phyloP scores from a whole-genome alignment of 805 yeast genomes.

The Candida ipomoeae region DNA sequence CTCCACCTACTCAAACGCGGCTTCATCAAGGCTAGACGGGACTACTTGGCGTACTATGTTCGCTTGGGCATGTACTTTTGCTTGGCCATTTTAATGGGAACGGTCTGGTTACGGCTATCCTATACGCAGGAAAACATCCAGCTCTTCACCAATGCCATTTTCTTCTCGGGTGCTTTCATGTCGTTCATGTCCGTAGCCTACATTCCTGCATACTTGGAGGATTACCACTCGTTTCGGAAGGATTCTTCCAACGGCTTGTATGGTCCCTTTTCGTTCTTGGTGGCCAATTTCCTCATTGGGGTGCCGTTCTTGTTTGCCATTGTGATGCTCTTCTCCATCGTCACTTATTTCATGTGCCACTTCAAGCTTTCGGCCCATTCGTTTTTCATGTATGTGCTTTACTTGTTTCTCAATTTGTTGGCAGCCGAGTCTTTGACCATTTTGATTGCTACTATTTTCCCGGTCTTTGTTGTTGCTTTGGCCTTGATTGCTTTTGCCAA shows the following conservation, averaged over 20 bases:
- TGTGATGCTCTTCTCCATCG: conserved; percentile 26
- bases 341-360: conserved; percentile 34
- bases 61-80: conserved; percentile 37
- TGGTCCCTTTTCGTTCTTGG: conserved; percentile 32
- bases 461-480: conserved; percentile 35
- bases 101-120: conserved; percentile 31
- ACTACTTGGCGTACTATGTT: conserved; percentile 34
- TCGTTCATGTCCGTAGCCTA: conserved; percentile 43
- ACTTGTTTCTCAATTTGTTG: conserved; percentile 35
- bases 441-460: conserved; percentile 29
- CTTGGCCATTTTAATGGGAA: conserved; percentile 40
- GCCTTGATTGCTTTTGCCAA: conserved; percentile 39
- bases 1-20: conserved; percentile 22
- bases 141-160: conserved; percentile 30
- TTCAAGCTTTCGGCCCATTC: conserved; percentile 26
- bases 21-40: conserved; percentile 31
- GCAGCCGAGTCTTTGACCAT: conserved; percentile 41
- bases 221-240: conserved; percentile 24
- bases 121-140: conserved; percentile 22
- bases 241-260: conserved; percentile 36
- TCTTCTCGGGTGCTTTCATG: conserved; percentile 43
- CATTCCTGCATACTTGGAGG: conserved; percentile 38
- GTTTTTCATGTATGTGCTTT: conserved; percentile 32
- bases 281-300: conserved; percentile 34
- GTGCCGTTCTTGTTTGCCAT: conserved; percentile 34